Percentiles rank a stretch among this genome's conserved stretches.
These are phyloP conservation scores for Paspalum vaginatum DNA, from an alignment of 176 grass and related monocot genomes.

Conservation along the genomic window DNA sequence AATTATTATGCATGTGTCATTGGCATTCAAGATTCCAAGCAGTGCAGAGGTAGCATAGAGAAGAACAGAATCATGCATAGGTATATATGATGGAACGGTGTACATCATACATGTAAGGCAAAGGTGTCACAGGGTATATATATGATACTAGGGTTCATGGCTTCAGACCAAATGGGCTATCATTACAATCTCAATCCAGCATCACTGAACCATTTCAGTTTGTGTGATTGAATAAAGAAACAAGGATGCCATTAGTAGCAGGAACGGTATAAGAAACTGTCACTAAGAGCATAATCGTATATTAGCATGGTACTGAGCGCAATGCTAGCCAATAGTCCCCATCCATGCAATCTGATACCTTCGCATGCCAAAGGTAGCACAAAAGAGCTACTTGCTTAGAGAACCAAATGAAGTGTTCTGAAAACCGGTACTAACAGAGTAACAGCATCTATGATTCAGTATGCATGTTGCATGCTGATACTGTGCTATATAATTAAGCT, in stretches of 20 bases:
- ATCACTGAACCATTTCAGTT: background rate
- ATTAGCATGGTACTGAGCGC: background rate
- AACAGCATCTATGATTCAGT: background rate
- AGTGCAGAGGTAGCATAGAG: conserved; percentile 5
- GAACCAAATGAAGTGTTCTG: background rate
- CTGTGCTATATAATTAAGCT: background rate
- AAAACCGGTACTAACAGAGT: background rate
- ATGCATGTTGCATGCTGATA: background rate
- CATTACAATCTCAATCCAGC: conserved; percentile 1
- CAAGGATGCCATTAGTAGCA: conserved; percentile 10
- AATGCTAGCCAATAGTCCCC: background rate
- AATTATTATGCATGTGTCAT: background rate
- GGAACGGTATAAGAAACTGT: conserved; percentile 4
- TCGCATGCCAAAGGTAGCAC: conserved; percentile 8
- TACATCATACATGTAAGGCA: background rate
- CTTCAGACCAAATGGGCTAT: background rate
- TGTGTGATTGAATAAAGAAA: background rate
- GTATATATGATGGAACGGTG: background rate
- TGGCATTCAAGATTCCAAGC: background rate
- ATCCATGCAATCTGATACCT: background rate
- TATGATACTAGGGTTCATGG: background rate
- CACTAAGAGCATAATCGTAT: background rate
- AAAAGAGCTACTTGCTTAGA: background rate
- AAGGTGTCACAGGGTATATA: background rate
- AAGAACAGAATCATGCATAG: background rate